These are phyloP conservation scores for Sporodiniella umbellata DNA, from an alignment of 371 early-diverging fungal genomes.

Conservation along the genomic window DNA sequence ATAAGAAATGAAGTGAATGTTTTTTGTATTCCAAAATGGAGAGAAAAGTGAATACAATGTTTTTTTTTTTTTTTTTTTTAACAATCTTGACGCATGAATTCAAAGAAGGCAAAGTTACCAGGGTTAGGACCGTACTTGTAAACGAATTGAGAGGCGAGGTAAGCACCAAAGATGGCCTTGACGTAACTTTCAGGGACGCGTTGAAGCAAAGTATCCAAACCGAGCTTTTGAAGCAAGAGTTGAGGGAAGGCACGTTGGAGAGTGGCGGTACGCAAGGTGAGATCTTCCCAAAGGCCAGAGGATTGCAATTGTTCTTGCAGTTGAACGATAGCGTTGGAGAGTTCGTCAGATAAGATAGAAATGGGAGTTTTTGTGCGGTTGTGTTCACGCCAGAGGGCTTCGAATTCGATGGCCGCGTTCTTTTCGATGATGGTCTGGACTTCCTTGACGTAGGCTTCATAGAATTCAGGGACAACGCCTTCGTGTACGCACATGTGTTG, in stretches of 20 bases:
- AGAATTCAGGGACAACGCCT: conserved; percentile 76
- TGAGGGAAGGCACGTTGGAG: conserved; percentile 91
- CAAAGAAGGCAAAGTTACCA: conserved; percentile 97
- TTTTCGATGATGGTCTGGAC: conserved; percentile 92
- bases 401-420: conserved; percentile 94
- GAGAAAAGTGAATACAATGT: no score
- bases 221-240: conserved; percentile 82
- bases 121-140: conserved; percentile 95
- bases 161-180: conserved; percentile 95
- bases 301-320: conserved; percentile 89
- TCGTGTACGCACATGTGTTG: conserved; percentile 90
- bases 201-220: conserved; percentile 83
- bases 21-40: no score
- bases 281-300: conserved; percentile 93
- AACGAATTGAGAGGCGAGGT: conserved; percentile 91
- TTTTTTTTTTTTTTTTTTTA: no score
- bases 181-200: conserved; percentile 94
- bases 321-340: conserved; percentile 89
- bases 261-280: conserved; percentile 75
- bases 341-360: conserved; percentile 88
- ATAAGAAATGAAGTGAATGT: conserved; percentile 12
- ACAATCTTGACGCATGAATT: conserved; percentile 75
- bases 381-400: conserved; percentile 91
- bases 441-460: conserved; percentile 85
- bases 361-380: conserved; percentile 71